Base-by-base conservation (phyloP, 768 basidiomycete species). In the Auriscalpium vulgare region DNA sequence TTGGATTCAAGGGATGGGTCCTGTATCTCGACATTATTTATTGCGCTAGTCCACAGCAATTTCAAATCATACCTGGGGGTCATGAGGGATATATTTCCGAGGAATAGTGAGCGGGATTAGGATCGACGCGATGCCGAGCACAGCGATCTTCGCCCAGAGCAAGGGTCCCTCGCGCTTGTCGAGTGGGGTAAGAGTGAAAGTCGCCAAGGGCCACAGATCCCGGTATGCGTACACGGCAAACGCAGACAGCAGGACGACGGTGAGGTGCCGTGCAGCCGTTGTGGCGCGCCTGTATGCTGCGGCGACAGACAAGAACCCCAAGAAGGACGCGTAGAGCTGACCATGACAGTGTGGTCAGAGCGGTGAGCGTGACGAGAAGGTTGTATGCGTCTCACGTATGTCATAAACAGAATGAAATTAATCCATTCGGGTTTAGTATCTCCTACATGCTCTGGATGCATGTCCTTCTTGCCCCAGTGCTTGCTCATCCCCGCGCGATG, bases 401-500 rank as follows among this genome's bases (percentile, higher is more conserved):
- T 36, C 37, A 51, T 10, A 10, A 16, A 51, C 16, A 51, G 34
- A 37, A 63, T 38, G 14, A 47, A 45, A 36, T 59, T 57, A 10
- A 60, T 37, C 59, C 59, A 60, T 47, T 50, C 29, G 9, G 58
- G 36, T 23, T 40, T 34, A 19, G 7, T 21, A 13, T 35, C 44
- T 29, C 29, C 54, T 34, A 21, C 6, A 9, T 23, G 58, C 4
- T 57, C 29, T 57, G 51, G 55, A 57, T 63, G 59, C 60, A 54
- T 56, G 35, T 68, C 63, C 59, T 68, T 64, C 14, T 62, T 57
- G 13, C 68, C 65, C 54, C 64, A 58, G 21, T 64, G 62, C 55
- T 71, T 73, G 35, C 63, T 53, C 43, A 59, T 51, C 62, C 38
- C 53, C 47, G 23, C 43, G 19, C 36, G 46, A 8, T 38, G 38